Evolutionary conservation across 345 rosid genomes (phyloP), one percentile per base, ranked within the genome.

Genomic region (Camelina sativa): DNA sequence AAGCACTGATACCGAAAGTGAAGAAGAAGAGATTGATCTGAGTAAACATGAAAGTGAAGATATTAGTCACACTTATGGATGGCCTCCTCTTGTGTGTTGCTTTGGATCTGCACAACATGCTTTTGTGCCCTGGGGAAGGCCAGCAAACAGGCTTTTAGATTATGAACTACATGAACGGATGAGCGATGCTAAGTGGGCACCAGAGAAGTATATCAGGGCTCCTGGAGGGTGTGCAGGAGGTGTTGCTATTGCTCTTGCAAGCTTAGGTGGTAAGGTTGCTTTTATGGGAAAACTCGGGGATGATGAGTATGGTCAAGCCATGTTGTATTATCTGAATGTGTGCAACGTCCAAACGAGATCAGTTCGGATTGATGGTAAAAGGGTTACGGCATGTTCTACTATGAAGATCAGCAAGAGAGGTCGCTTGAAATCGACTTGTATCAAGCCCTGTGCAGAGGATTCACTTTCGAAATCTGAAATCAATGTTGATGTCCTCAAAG

Each of bases 21-120:
- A 85, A 43, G 79, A 40, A 69, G 81, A 77, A 50, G 96, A 91
- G 56, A 81, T 84, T 47, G 94, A 87, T 51, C 65, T 91, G 75
- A 85, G 57, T 25, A 86, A 77, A 71, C 82, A 84, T 38, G 89
- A 78, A 15, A 82, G 85, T 75, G 92, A 88, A 56, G 97, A 89
- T 72, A 82, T 91, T 65, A 87, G 89, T 76, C 80, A 65, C 47
- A 83, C 94, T 0, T 89, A 89, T 67, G 94, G 94, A 46, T 93
- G 93, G 97, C 98, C 98, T 76, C 93, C 97, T 20, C 93, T 93
- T 25, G 94, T 93, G 70, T 93, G 98, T 75, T 93, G 98, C 82
- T 93, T 93, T 63, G 98, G 98, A 80, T 79, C 96, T 73, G 92
- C 94, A 46, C 91, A 86, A 44, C 92, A 89, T 81, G 93, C 91